Evolutionary conservation across 2,329 filamentous ascomycete genomes (phyloP).

Genomic region (Ophiostoma montium): DNA sequence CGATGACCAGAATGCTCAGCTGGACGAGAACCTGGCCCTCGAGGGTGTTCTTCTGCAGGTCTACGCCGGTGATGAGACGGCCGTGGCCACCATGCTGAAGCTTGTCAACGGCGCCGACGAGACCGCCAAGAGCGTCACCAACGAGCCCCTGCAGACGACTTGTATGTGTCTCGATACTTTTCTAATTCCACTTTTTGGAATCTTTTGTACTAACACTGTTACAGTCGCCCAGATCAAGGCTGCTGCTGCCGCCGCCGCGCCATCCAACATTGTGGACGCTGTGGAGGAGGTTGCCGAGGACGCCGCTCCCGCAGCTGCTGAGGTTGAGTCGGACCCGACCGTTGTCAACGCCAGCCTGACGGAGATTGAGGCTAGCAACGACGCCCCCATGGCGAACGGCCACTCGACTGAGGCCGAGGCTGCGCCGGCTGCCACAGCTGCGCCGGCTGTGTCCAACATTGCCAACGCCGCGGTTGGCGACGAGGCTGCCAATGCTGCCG

Average conservation of each 20-base stretch:
- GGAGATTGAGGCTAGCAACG: conserved; percentile 40
- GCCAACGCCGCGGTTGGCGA: conserved; percentile 38
- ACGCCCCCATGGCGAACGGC: conserved; percentile 9
- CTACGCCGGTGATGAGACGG: conserved; percentile 63
- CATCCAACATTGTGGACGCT: conserved; percentile 20
- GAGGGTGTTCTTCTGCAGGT: conserved; percentile 68
- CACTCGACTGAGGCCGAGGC: conserved; percentile 2
- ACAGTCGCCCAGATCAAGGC: conserved; percentile 46
- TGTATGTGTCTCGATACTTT: conserved; percentile 34
- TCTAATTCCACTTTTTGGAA: background rate
- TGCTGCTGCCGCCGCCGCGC: conserved; percentile 37
- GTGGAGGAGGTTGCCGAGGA: conserved; percentile 23
- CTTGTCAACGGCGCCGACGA: conserved; percentile 61
- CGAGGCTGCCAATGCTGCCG: conserved; percentile 44
- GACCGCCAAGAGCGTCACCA: conserved; percentile 47
- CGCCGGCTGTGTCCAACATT: conserved; percentile 9
- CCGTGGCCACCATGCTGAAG: conserved; percentile 62
- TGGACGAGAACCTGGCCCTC: conserved; percentile 65
- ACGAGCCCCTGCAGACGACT: conserved; percentile 51
- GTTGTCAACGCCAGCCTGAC: conserved; percentile 52
- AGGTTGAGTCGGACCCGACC: conserved; percentile 47
- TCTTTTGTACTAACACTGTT: background rate
- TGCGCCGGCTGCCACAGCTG: conserved; percentile 5
- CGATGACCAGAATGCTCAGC: conserved; percentile 48
- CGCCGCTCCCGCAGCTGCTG: conserved; percentile 11